Base-by-base conservation (phyloP, 1,284 basidiomycete species). In the Xerocomus tenax region DNA sequence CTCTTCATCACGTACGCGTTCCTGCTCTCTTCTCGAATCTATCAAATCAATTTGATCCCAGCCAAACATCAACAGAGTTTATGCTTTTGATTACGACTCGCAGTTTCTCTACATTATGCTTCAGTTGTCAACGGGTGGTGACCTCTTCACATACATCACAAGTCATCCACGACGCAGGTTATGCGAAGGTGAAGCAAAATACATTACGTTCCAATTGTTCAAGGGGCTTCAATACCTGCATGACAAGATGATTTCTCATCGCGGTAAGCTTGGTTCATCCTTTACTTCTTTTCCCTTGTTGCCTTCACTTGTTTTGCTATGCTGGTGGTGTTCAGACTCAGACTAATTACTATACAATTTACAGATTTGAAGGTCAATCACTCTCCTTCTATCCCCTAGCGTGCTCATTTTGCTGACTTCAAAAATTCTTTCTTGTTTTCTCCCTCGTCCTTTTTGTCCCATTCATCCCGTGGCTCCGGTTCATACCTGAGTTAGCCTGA, bases 121-220 rank as follows among this genome's bases (percentile, higher is more conserved):
- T 38, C 82, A 91, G 61, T 73, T 92, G 6, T 89, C 86, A 56
- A 88, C 87, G 0, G 90, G 90, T 5, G 89, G 91, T 16, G 90
- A 93, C 63, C 74, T 93, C 12, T 91, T 90, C 67, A 84, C 85
- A 1, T 91, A 91, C 63, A 81, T 91, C 54, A 79, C 79, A n/a
- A 79, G 74, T 51, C 74, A 79, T 52, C 69, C 73, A 35, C 70
- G 69, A 21, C 66, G 67, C 54, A 75, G 72, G 47, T 70, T 92
- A 19, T 77, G 77, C 53, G 87, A 91, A 67, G 81, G 81, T 6
- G 89, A 93, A 67, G 78, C 82, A 13, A 89, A 89, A 67, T 93
- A 86, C 62, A 79, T 91, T 51, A 84, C 83, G 70, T 91, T 78
- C 60, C 90, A 93, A 64, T 66, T 92, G 16, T 68, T 91, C 21